These are phyloP conservation scores for Metschnikowia continentalis DNA, from an alignment of 805 yeast species.

Conservation along the genomic window DNA sequence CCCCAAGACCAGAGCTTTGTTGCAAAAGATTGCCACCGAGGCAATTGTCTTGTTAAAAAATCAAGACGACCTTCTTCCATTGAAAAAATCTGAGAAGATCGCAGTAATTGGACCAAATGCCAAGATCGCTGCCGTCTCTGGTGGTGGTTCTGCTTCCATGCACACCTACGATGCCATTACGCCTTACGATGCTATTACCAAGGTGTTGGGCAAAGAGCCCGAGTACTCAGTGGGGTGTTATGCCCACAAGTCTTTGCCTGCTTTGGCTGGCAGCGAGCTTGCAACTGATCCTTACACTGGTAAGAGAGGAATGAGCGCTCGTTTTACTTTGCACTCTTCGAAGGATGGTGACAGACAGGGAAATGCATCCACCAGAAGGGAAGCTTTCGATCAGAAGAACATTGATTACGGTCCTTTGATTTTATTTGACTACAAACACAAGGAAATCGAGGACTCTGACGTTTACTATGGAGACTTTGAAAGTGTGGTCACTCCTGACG, in stretches of 20 bases:
- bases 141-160: constrained; percentile 62
- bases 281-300: constrained; percentile 21
- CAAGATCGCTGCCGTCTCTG: constrained; percentile 45
- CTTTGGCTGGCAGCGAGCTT: constrained; percentile 20
- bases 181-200: constrained; percentile 44
- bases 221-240: constrained; percentile 33
- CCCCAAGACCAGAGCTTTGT: constrained; percentile 20
- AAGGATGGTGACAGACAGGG: background rate
- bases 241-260: constrained; percentile 30
- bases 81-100: constrained; percentile 35
- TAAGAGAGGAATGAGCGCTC: constrained; percentile 23
- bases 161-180: constrained; percentile 45
- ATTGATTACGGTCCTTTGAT: constrained; percentile 15
- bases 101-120: constrained; percentile 63
- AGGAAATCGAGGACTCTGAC: constrained; percentile 6
- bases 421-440: constrained; percentile 17
- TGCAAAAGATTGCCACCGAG: constrained; percentile 31
- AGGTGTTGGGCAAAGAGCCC: constrained; percentile 24
- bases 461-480: constrained; percentile 18
- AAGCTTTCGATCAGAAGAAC: constrained; percentile 23
- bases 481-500: constrained; percentile 21
- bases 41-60: constrained; percentile 56
- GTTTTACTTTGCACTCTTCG: constrained; percentile 24
- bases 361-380: constrained; percentile 15
- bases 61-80: constrained; percentile 45